Percentiles rank a stretch among this genome's conserved stretches.
These are phyloP conservation scores for Colletotrichum cereale DNA, from an alignment of 2,329 filamentous ascomycete species.

Conservation along the genomic window DNA sequence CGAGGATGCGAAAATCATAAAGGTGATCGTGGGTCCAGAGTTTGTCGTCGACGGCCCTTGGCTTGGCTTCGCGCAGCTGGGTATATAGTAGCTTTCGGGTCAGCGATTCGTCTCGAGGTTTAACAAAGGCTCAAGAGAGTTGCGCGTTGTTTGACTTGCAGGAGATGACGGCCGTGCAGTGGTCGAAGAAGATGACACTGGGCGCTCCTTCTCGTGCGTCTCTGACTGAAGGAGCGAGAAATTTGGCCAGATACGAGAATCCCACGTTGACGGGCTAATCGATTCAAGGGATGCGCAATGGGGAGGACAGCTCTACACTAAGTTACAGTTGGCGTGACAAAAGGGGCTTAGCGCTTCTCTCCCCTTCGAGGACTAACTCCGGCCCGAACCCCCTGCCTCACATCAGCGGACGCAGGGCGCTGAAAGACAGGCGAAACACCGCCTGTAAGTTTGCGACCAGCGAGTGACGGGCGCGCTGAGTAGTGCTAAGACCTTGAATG, in stretches of 20 bases:
- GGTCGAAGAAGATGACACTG: constrained; percentile 17
- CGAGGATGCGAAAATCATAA: constrained; percentile 40
- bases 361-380: constrained; percentile 35
- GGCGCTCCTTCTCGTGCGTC: constrained; percentile 28
- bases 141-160: not conserved
- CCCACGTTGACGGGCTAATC: constrained; percentile 29
- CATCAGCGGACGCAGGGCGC: constrained; percentile 25
- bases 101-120: constrained; percentile 17
- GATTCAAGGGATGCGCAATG: constrained; percentile 38
- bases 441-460: constrained; percentile 28
- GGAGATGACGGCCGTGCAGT: constrained; percentile 2
- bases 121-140: not conserved
- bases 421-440: constrained; percentile 26
- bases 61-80: constrained; percentile 20
- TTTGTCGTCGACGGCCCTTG: constrained; percentile 17
- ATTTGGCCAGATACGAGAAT: constrained; percentile 40
- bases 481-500: constrained; percentile 26
- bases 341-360: constrained; percentile 36
- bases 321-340: constrained; percentile 30
- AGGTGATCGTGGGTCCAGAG: constrained; percentile 17
- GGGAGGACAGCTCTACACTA: constrained; percentile 38
- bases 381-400: constrained; percentile 23
- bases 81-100: not conserved
- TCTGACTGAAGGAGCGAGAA: constrained; percentile 33
- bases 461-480: constrained; percentile 11